Evolutionary conservation across 371 early-diverging fungal genomes (phyloP), one percentile per base, ranked within the genome.

Genomic region (Syncephalastrum racemosum): DNA sequence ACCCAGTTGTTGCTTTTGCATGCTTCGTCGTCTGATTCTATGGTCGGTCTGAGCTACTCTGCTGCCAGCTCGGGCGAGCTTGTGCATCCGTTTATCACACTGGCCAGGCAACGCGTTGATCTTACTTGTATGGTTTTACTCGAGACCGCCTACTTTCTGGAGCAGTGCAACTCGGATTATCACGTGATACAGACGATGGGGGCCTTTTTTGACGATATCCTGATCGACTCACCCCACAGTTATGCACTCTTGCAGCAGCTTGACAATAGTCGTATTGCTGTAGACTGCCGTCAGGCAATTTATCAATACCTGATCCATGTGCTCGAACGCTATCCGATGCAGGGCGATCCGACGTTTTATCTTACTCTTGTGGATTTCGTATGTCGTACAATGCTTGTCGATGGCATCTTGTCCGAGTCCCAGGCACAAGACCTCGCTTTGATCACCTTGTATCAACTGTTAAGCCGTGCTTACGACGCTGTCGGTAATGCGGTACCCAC

Each of bases 91-190:
- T 74, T 63, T 27, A 51, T 66, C 6, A 18, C 53, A 4, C 46
- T 78, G 15, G 24, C 64, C 23, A 62, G 61, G 13, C 67, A 78
- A 52, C 59, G 66, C 15, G 71, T 71, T 4, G 43, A 55, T 0
- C 39, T 70, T 16, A 62, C 56, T 39, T 52, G 52, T 23, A 49
- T 48, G 12, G 8, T 78, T 1, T 45, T 72, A 10, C 43, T 59
- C 14, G 64, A 74, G 53, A 16, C 66, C 5, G 72, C 68, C n/a
- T 61, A 53, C 42, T 23, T 60, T 3, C 45, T 74, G 10, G 22
- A 42, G 3, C 52, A 62, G 3, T 6, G 23, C 0, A 46, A 54
- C 5, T 43, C 53, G 2, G 44, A 50, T 12, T 3, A 27, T 10
- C 23, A 16, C 22, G 27, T 66, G 23, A 42, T 57, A 12, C 41